Evolutionary conservation across 306 rosid genomes (phyloP), one percentile per base, ranked within the genome.

Genomic region (Begonia masoniana): DNA sequence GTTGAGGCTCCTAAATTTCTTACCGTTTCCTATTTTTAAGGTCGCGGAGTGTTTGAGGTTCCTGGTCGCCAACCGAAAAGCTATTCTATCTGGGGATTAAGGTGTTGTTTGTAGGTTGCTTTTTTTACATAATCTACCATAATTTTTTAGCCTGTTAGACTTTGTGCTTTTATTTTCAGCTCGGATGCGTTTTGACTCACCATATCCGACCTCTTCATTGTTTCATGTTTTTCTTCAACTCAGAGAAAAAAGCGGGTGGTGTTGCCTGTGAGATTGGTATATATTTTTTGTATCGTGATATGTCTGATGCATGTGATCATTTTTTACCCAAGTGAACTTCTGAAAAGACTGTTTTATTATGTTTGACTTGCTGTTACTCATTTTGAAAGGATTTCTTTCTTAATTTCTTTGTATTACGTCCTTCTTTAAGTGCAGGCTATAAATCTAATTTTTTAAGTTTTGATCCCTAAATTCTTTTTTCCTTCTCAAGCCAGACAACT

Each of bases 61-160:
- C 69, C 93, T 59, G 97, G 97, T 88, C 97, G 70, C 97, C 97
- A 19, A 88, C 97, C 4, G 97, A 88, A 59, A 84, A 77, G 95
- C 97, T 45, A 84, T 88, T 65, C 78, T 88, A 57, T 56, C 50
- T 10, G 93, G 97, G 76, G 54, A 41, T 84, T 43, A 68, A 74
- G 93, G 97, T 88, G 51, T 55, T 15, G 1, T 15, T n/a, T 50
- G 12, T 15, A 50, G 9, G n/a, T 17, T 50, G 10, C n/a, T 50
- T 17, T n/a, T 10, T 15, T 16, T 15, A 21, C 54, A n/a, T n/a
- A 31, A 31, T n/a, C 17, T 50, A 17, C 23, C 54, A 13, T 50
- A 10, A 15, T 16, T 10, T 17, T 50, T 15, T 7, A 6, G 39
- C 39, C 7, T 31, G 39, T 31, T 21, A n/a, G 10, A 43, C 5